phyloP scores from a whole-genome alignment of 1,284 basidiomycete species.

The Porogramme epimiltina region DNA sequence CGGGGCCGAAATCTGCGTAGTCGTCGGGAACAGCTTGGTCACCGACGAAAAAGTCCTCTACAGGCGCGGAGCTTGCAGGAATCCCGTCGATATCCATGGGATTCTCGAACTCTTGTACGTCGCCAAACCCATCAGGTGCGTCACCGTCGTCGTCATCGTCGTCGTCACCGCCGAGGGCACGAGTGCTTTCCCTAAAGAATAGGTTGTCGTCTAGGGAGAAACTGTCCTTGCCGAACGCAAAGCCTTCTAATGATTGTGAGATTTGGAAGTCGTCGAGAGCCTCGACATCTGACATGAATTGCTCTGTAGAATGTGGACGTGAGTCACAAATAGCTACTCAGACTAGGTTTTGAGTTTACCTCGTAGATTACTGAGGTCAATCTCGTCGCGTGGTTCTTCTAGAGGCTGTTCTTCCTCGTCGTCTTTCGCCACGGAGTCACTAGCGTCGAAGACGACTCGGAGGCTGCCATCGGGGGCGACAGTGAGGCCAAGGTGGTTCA shows the following conservation, averaged over 20 bases:
- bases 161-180: slow-evolving; percentile 43
- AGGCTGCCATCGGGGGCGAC: slow-evolving; percentile 81
- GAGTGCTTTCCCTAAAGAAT: slow-evolving; percentile 54
- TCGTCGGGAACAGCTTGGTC: slow-evolving; percentile 68
- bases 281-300: slow-evolving; percentile 73
- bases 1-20: slow-evolving; percentile 41
- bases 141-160: slow-evolving; percentile 46
- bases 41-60: slow-evolving; percentile 79
- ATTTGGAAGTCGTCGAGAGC: slow-evolving; percentile 71
- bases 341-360: slow-evolving; percentile 38
- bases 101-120: slow-evolving; percentile 30
- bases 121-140: slow-evolving; percentile 42
- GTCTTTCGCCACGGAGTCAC: slow-evolving; percentile 84
- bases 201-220: slow-evolving; percentile 64
- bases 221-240: slow-evolving; percentile 73
- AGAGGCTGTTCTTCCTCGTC: slow-evolving; percentile 72
- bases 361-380: slow-evolving; percentile 72
- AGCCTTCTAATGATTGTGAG: slow-evolving; percentile 77
- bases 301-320: slow-evolving; percentile 38
- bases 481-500: slow-evolving; percentile 86
- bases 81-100: slow-evolving; percentile 48
- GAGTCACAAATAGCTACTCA: background rate
- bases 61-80: slow-evolving; percentile 43
- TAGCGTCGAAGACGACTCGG: slow-evolving; percentile 94
- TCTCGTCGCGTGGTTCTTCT: slow-evolving; percentile 62